Conservation (phyloP, 371 early-diverging fungal genomes). For the Rhizomucor pusillus region DNA sequence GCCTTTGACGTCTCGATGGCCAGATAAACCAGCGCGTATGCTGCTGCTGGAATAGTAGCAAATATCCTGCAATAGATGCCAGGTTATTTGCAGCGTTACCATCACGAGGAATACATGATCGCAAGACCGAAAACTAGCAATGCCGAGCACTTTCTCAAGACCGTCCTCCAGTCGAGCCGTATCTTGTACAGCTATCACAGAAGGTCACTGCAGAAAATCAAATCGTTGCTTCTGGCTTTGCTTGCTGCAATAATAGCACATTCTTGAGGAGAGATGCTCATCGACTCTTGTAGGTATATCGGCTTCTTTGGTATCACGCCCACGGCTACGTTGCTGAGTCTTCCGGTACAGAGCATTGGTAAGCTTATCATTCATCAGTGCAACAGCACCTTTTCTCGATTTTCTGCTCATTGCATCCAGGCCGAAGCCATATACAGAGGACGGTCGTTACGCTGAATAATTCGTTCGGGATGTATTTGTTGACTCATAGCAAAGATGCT, state of each 20-base stretch:
- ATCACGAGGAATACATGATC: background rate
- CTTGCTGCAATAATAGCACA: no score
- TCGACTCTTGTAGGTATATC: background rate
- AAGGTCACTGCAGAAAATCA: background rate
- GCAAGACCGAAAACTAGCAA: background rate
- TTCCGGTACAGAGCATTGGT: background rate
- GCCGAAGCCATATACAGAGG: no score
- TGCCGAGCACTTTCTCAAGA: background rate
- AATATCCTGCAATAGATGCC: background rate
- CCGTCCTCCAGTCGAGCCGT: background rate
- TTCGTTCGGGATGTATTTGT: no score
- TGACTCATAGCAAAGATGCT: no score
- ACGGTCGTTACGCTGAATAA: no score
- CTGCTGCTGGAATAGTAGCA: background rate
- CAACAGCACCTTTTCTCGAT: no score
- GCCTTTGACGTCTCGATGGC: no score
- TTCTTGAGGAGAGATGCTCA: no score
- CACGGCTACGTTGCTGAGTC: background rate
- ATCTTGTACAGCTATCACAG: background rate
- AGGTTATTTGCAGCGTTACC: background rate
- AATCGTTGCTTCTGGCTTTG: background rate
- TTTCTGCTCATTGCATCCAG: no score
- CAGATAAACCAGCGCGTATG: background rate
- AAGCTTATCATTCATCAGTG: background rate
- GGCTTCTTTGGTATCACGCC: background rate